These are phyloP conservation scores for Dalbergia cultrata DNA, from an alignment of 306 rosid species.

Conservation along the genomic window DNA sequence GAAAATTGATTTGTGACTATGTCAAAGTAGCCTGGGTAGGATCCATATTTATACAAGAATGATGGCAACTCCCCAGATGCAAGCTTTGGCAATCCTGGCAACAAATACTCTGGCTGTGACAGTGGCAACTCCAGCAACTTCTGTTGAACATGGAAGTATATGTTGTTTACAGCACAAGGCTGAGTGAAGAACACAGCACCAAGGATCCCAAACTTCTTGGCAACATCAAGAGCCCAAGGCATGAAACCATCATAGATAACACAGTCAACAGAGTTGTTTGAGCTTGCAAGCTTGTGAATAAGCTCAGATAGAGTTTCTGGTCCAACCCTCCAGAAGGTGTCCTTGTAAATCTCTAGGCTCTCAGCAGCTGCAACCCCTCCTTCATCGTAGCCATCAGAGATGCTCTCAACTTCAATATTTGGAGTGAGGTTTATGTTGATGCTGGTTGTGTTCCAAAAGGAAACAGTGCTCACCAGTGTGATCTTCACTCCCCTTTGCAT, in stretches of 20 bases:
- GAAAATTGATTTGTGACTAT: conserved; percentile 45
- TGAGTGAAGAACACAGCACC: conserved; percentile 56
- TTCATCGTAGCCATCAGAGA: conserved; percentile 56
- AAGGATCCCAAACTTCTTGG: conserved; percentile 44
- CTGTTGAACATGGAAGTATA: conserved; percentile 47
- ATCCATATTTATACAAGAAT: conserved; percentile 40
- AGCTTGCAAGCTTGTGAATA: conserved; percentile 30
- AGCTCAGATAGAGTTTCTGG: conserved; percentile 42
- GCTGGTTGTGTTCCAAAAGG: conserved; percentile 5
- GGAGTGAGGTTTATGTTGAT: neutral
- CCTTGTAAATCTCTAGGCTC: conserved; percentile 39
- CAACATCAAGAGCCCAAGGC: conserved; percentile 61
- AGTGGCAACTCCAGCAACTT: conserved; percentile 47
- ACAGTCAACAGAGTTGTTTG: conserved; percentile 40
- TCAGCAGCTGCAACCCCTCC: conserved; percentile 39
- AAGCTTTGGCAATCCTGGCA: conserved; percentile 49
- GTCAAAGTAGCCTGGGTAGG: conserved; percentile 33
- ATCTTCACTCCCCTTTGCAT: conserved; percentile 47
- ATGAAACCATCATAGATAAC: conserved; percentile 53
- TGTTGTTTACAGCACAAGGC: conserved; percentile 40
- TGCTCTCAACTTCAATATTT: conserved; percentile 45
- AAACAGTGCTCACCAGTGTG: conserved; percentile 49
- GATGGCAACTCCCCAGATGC: conserved; percentile 50
- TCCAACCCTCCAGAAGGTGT: conserved; percentile 41
- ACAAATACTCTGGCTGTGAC: neutral